Percentiles rank a stretch among this genome's conserved stretches.
Conservation (phyloP, 768 basidiomycete genomes). For the Phaeotremella skinneri region DNA sequence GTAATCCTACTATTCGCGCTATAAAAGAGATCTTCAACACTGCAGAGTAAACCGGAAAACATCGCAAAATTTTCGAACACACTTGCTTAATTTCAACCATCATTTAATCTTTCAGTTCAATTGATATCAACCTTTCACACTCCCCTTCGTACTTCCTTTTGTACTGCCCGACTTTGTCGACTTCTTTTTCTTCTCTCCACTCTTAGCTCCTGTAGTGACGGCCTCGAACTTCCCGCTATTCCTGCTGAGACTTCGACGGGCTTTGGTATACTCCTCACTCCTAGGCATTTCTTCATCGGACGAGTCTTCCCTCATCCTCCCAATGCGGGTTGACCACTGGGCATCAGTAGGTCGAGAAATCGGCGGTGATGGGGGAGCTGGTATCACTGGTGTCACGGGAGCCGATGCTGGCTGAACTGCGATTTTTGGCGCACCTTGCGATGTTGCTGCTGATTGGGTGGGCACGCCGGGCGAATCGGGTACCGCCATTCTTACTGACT, state of each 20-base stretch:
- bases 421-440: constrained; percentile 3
- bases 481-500: constrained; percentile 46
- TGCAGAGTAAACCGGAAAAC: too few species aligned
- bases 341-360: constrained; percentile 11
- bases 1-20: too few species aligned
- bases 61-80: too few species aligned
- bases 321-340: constrained; percentile 42
- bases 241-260: constrained; percentile 34
- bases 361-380: constrained; percentile 15
- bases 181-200: constrained; percentile 22
- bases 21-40: too few species aligned
- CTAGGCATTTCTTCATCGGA: constrained; percentile 36
- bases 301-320: constrained; percentile 39
- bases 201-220: not conserved
- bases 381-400: constrained; percentile 1
- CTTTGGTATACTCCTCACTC: constrained; percentile 40
- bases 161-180: constrained; percentile 15
- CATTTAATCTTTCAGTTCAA: too few species aligned
- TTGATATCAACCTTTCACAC: not conserved
- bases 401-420: constrained; percentile 14
- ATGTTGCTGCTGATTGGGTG: constrained; percentile 13
- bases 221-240: constrained; percentile 43
- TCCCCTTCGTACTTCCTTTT: constrained; percentile 2
- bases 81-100: too few species aligned
- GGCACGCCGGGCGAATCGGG: constrained; percentile 40